Percentiles rank a stretch among this genome's conserved stretches.
These are phyloP conservation scores for Candida albicans DNA, from an alignment of 1,139 yeast genomes.

Conservation along the genomic window DNA sequence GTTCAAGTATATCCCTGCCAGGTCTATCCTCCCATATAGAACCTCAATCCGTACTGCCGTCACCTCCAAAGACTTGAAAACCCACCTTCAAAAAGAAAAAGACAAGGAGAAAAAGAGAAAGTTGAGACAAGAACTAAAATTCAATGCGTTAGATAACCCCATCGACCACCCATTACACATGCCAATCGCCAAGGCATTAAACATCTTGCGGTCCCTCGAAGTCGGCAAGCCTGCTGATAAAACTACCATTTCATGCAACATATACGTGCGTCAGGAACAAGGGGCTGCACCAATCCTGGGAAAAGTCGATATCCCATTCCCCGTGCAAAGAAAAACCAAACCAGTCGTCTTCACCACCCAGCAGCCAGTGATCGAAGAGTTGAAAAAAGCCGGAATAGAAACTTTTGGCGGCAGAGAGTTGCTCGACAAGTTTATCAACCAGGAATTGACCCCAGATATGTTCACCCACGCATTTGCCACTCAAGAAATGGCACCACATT, in stretches of 20 bases:
- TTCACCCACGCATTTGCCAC: constrained; percentile 85
- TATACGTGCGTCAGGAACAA: constrained; percentile 71
- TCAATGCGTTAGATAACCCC: constrained; percentile 46
- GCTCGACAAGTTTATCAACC: constrained; percentile 60
- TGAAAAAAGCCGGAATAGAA: constrained; percentile 58
- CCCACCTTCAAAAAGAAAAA: constrained; percentile 16
- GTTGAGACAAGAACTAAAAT: constrained; percentile 30
- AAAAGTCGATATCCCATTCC: constrained; percentile 71
- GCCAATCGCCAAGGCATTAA: constrained; percentile 71
- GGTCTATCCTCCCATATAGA: background rate
- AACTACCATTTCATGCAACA: constrained; percentile 66
- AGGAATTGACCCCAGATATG: constrained; percentile 49
- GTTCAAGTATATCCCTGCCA: background rate
- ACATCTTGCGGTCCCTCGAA: constrained; percentile 83
- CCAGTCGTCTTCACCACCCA: constrained; percentile 69
- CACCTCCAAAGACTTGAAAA: too few relatives aligned
- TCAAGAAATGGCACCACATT: constrained; percentile 66
- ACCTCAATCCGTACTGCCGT: constrained; percentile 1
- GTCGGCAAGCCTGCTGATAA: constrained; percentile 75
- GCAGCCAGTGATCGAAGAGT: constrained; percentile 50
- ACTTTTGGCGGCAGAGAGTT: constrained; percentile 72
- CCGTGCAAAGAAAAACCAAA: constrained; percentile 57
- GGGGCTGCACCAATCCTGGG: constrained; percentile 81
- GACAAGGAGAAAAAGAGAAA: constrained; percentile 15
- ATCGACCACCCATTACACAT: constrained; percentile 60